Evolutionary conservation across 345 rosid genomes (phyloP).

Genomic region (Eucalyptus cloeziana): DNA sequence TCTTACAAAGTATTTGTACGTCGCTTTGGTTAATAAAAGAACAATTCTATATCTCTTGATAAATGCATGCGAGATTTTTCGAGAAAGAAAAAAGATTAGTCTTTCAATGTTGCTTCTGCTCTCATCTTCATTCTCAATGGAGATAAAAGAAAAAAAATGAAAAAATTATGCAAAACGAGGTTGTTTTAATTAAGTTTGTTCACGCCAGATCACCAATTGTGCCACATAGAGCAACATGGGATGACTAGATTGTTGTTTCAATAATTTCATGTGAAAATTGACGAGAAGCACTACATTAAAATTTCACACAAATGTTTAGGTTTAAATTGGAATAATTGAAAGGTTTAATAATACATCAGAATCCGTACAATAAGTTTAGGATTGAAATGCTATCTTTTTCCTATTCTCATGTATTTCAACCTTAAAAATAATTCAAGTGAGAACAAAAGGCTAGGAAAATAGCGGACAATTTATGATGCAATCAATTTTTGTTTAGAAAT

Average conservation of each 20-base stretch:
- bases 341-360: background rate
- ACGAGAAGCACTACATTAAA: rapidly evolving
- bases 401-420: background rate
- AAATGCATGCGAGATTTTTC: background rate
- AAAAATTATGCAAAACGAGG: rapidly evolving
- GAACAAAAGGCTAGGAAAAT: background rate
- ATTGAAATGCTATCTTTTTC: background rate
- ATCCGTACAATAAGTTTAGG: background rate
- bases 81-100: background rate
- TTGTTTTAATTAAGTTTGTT: background rate
- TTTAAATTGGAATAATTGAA: background rate
- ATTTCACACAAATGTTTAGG: background rate
- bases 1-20: too few relatives aligned
- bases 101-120: background rate
- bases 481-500: background rate
- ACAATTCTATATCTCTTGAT: background rate
- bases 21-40: too few relatives aligned
- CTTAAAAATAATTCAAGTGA: background rate
- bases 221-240: rapidly evolving
- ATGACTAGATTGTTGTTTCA: rapidly evolving
- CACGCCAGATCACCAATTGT: rapidly evolving
- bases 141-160: background rate
- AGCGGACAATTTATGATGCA: background rate
- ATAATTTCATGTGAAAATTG: background rate
- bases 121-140: background rate